These are phyloP conservation scores for Talaromyces amestolkiae DNA, from an alignment of 2,329 filamentous ascomycete genomes.

Conservation along the genomic window DNA sequence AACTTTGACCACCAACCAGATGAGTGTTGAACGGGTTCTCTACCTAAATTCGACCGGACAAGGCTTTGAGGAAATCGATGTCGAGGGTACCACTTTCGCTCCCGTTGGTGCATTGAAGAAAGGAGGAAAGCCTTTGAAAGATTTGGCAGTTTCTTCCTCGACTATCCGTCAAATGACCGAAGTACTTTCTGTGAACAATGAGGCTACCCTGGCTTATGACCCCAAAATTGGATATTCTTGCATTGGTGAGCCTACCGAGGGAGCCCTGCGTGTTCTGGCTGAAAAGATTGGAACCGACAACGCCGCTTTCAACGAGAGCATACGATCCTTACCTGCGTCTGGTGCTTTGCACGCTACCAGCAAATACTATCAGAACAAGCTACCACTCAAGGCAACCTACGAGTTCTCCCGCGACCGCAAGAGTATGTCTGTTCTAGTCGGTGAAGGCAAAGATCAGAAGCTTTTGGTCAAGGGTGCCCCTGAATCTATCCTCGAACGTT, in stretches of 20 bases:
- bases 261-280: slow-evolving; percentile 81
- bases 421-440: slow-evolving; percentile 96
- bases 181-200: slow-evolving; percentile 77
- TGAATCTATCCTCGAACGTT: slow-evolving; percentile 90
- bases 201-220: slow-evolving; percentile 80
- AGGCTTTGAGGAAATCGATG: slow-evolving; percentile 78
- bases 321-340: slow-evolving; percentile 48
- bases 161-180: slow-evolving; percentile 77
- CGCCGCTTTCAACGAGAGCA: slow-evolving; percentile 54
- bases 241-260: slow-evolving; percentile 93
- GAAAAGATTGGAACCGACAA: slow-evolving; percentile 92
- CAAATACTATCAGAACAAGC: slow-evolving; percentile 74
- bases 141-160: slow-evolving; percentile 67
- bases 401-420: slow-evolving; percentile 98
- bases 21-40: slow-evolving; percentile 94
- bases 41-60: slow-evolving; percentile 72
- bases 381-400: slow-evolving; percentile 77
- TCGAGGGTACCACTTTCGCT: slow-evolving; percentile 89
- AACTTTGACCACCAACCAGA: slow-evolving; percentile 96
- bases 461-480: slow-evolving; percentile 95
- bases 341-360: slow-evolving; percentile 78
- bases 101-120: slow-evolving; percentile 72
- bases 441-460: slow-evolving; percentile 66
- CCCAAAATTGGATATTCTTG: slow-evolving; percentile 72
- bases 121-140: slow-evolving; percentile 65